Base-by-base conservation (phyloP, 495 filamentous ascomycete genomes). In the Tuber aestivum region DNA sequence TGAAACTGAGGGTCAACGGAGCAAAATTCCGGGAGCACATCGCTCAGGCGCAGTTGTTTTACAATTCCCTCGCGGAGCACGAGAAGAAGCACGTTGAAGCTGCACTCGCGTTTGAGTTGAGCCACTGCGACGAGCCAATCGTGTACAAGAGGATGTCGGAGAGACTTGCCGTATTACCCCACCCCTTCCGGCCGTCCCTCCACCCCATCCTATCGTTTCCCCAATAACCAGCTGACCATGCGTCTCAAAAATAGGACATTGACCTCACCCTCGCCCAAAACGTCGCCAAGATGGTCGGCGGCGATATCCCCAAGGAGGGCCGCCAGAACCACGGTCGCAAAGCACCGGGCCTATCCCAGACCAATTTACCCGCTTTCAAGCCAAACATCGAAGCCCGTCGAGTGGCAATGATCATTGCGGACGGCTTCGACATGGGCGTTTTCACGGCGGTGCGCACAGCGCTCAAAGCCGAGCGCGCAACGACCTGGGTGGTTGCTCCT, bases 41-140 rank as follows among this genome's bases (percentile, higher is more conserved):
- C n/a, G 79, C 75, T 37, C 82, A 93, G 83, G 91, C 91, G 3
- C 90, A 92, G 80, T 84, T 90, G 6, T 92, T 97, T 87, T 97
- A 90, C 85, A 97, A 97, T 86, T 94, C 91, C 32, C 84, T 95
- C 65, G 90, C 89, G 1, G 80, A 85, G 1, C 85, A 88, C 50
- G 94, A 97, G 83, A 91, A 94, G 83, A 76, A 83, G 20, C 93
- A 97, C 84, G 81, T 95, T 6, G 84, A 87, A 38, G 87, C 87
- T 69, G 93, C 94, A 0, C 87, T 97, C 68, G 85, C 87, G 7
- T 97, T 97, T 83, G 94, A 97, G 84, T 88, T 97, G 10, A 92
- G 94, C 80, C 94, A 97, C 84, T 97, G 94, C 83, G 93, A 96
- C 69, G 93, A 97, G 70, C 90, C 91, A 0, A 80, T 92, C 38